These are phyloP conservation scores for Colletotrichum gigasporum DNA, from an alignment of 2,329 filamentous ascomycete species.

Conservation along the genomic window DNA sequence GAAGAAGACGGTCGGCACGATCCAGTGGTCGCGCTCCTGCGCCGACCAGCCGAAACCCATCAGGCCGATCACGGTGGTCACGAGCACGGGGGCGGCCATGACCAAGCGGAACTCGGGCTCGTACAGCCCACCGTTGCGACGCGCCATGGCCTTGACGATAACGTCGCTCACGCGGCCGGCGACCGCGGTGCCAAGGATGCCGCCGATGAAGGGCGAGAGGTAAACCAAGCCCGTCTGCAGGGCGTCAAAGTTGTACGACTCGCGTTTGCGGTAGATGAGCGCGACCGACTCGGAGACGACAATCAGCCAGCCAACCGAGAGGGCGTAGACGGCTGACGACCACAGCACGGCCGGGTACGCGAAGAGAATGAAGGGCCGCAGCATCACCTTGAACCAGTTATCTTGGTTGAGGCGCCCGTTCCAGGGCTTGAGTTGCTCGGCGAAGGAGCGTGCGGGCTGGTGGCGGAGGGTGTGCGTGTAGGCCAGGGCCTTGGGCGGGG, in stretches of 20 bases:
- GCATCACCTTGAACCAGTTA: conserved; percentile 79
- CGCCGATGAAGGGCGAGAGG: conserved; percentile 88
- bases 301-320: conserved; percentile 94
- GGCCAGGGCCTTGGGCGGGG: conserved; percentile 41
- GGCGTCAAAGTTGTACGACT: conserved; percentile 81
- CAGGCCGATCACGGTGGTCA: conserved; percentile 84
- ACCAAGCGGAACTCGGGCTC: conserved; percentile 93
- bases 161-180: conserved; percentile 89
- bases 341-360: conserved; percentile 90
- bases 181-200: conserved; percentile 88
- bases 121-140: conserved; percentile 90
- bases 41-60: conserved; percentile 98
- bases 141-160: conserved; percentile 83
- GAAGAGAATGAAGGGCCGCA: conserved; percentile 86
- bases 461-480: conserved; percentile 79
- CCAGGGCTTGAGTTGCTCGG: conserved; percentile 78
- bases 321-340: conserved; percentile 85
- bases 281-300: conserved; percentile 90
- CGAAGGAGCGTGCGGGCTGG: conserved; percentile 75
- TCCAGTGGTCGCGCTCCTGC: conserved; percentile 78
- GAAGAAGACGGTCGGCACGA: conserved; percentile 93
- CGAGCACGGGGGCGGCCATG: conserved; percentile 83
- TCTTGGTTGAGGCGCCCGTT: conserved; percentile 82
- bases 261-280: conserved; percentile 76
- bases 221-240: conserved; percentile 88